These are phyloP conservation scores for Strobilomyces dryophilus DNA, from an alignment of 768 basidiomycete species.

Conservation along the genomic window DNA sequence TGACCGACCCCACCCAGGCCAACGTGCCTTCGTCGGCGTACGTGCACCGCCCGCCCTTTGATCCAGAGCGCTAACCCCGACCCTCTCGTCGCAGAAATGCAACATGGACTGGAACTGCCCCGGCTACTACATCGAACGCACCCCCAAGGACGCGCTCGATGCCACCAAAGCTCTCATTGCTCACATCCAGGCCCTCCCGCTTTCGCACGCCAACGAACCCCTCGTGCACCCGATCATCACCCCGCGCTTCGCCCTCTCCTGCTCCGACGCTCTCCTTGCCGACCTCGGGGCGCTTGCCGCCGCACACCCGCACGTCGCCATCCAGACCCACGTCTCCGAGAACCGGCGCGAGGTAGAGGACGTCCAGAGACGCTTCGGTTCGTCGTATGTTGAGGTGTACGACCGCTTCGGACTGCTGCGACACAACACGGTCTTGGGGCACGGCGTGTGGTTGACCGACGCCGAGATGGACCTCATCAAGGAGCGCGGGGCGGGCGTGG, in stretches of 20 bases:
- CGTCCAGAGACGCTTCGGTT: conserved; percentile 63
- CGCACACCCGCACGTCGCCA: conserved; percentile 53
- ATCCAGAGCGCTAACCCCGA: conserved; percentile 5
- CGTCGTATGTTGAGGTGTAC: conserved; percentile 77
- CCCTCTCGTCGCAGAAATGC: conserved; percentile 18
- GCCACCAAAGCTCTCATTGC: conserved; percentile 62
- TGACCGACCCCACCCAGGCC: conserved; percentile 43
- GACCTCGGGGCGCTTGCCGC: conserved; percentile 55
- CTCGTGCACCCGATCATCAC: conserved; percentile 88
- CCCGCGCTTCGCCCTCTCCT: conserved; percentile 90
- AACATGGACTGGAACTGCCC: conserved; percentile 59
- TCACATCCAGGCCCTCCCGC: conserved; percentile 56
- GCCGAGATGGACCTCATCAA: conserved; percentile 70
- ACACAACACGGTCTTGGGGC: conserved; percentile 77
- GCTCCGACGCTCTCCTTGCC: conserved; percentile 60
- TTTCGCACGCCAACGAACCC: conserved; percentile 33
- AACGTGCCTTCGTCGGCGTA: conserved; percentile 82
- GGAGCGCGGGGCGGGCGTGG: conserved; percentile 62
- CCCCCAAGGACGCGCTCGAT: conserved; percentile 46
- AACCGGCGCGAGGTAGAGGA: conserved; percentile 65
- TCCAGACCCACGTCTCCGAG: conserved; percentile 92
- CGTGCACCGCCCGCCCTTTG: conserved; percentile 13
- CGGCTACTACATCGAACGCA: conserved; percentile 59
- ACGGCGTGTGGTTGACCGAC: conserved; percentile 73
- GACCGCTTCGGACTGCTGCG: conserved; percentile 69